Base-by-base conservation (phyloP, 164 flowering plant genomes). In the Tinospora cordifolia region DNA sequence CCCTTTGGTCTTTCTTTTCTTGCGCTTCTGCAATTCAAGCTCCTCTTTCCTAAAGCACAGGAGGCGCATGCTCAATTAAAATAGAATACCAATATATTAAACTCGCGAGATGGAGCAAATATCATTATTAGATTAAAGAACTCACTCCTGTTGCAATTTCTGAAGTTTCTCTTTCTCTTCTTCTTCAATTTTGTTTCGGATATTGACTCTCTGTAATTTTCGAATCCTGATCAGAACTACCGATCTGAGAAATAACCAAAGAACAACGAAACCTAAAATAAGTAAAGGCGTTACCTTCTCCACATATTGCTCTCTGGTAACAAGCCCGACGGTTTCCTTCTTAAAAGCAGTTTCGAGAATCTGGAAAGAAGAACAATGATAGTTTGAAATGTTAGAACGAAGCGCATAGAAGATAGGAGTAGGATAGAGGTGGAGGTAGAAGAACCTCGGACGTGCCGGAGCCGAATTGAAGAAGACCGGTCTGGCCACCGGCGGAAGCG, bases 381-480 rank as follows among this genome's bases (percentile, higher is more conserved):
- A 30, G 4, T 1, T 30, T 30, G 36, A 30, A 30, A 30, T 30
- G 36, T 4, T 30, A 30, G 36, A 30, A 30, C 4, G 36, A 30
- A 30, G 36, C 36, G 36, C 36, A 30, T 30, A 2, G 36, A 30
- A 30, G 4, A 1, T 30, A 30, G 36, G 2, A 30, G 46, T 2
- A 66, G 8, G 14, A 66, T 22, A 22, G 47, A 12, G 15, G 9
- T 12, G 17, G 17, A 6, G 36, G n/a, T 8, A n/a, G 22, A 41
- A 3, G 12, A 15, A 90, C 98, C 92, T 95, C 99, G 41, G 91
- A 90, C 51, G 92, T 86, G 62, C 98, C 80, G 57, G 97, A 88
- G 62, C 99, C 99, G 78, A 95, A 95, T 69, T 92, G 99, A 73
- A 95, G 97, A 66, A 95, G 97, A 67, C 99, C 99, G n/a, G 97